These are phyloP conservation scores for Ogataea hybrid DNA, from an alignment of 1,139 yeast species.

Conservation along the genomic window DNA sequence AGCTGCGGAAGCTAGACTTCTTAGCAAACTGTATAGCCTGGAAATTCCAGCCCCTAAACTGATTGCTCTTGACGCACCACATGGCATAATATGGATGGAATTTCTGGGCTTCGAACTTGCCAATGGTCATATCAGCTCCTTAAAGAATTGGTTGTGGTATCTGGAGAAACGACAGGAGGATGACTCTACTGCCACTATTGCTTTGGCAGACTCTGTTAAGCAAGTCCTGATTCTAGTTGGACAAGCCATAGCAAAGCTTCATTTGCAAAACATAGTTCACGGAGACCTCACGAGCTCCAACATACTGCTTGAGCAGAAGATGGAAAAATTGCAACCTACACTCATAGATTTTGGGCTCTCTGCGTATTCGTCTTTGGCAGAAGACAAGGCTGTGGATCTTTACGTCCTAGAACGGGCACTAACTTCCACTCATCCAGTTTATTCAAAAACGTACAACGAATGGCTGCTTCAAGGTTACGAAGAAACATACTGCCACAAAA, in stretches of 20 bases:
- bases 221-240: slow-evolving; percentile 58
- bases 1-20: slow-evolving; percentile 75
- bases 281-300: slow-evolving; percentile 96
- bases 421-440: slow-evolving; percentile 81
- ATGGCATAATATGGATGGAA: slow-evolving; percentile 92
- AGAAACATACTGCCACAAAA: slow-evolving; percentile 36
- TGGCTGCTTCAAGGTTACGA: slow-evolving; percentile 79
- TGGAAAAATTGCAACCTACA: slow-evolving; percentile 39
- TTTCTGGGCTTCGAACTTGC: slow-evolving; percentile 53
- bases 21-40: slow-evolving; percentile 55
- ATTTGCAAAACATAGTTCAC: slow-evolving; percentile 77
- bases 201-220: slow-evolving; percentile 39
- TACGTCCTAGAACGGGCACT: slow-evolving; percentile 94
- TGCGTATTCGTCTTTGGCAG: slow-evolving; percentile 72
- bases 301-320: slow-evolving; percentile 49
- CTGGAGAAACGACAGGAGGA: slow-evolving; percentile 39
- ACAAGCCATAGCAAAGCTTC: slow-evolving; percentile 65
- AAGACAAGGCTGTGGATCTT: slow-evolving; percentile 94
- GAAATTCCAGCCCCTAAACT: slow-evolving; percentile 69
- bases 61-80: slow-evolving; percentile 67
- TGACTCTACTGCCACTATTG: slow-evolving; percentile 26
- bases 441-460: slow-evolving; percentile 58
- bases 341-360: slow-evolving; percentile 92
- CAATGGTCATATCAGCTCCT: slow-evolving; percentile 51
- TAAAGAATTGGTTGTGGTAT: slow-evolving; percentile 73